Evolutionary conservation across 2,329 filamentous ascomycete species (phyloP), one percentile per base, ranked within the genome.

Genomic region (Trichophyton verrucosum): DNA sequence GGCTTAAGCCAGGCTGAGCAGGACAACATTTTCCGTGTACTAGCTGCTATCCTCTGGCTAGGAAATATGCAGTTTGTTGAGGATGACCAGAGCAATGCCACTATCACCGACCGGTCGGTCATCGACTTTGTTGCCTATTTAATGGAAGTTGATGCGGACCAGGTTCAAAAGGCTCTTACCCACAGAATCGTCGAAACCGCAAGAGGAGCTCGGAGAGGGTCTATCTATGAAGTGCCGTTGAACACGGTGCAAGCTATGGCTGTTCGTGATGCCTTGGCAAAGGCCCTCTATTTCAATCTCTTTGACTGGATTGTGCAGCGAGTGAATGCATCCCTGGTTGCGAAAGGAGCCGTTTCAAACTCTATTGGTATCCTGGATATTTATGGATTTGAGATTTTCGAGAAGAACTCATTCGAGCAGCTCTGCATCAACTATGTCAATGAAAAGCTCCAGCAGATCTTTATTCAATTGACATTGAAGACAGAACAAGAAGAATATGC

Each of bases 371-470:
- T 99, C 71, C 81, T 99, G 66, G 94, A 99, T 80, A 99, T 99
- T 67, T 99, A 99, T 73, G 94, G 94, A 1, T 99, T 99, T 70
- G 94, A 99, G 72, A 99, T 99, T 67, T 99, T 99, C 67, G 94
- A 99, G 73, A 94, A 92, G 77, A 99, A 99, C 78, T 96, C 89
- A 66, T 99, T 99, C 69, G 94, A 99, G 74, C 94, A 99, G 75
- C 83, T 99, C 6, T 99, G 94, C 76, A 99, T 99, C 81, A 99
- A 99, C 78, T 99, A 97, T 71, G 95, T 97, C 71, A 99, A 99
- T 75, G 94, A 99, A 77, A 99, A 99, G 76, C 79, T 99, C 61
- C 94, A 99, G 75, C 94, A 99, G 71, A 97, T 99, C 69, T 99
- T 99, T 72, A 99, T 99, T 67, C 94, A 99, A 74, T 80, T 99